Evolutionary conservation across 495 filamentous ascomycete genomes (phyloP).

Genomic region (Darksidea phi): DNA sequence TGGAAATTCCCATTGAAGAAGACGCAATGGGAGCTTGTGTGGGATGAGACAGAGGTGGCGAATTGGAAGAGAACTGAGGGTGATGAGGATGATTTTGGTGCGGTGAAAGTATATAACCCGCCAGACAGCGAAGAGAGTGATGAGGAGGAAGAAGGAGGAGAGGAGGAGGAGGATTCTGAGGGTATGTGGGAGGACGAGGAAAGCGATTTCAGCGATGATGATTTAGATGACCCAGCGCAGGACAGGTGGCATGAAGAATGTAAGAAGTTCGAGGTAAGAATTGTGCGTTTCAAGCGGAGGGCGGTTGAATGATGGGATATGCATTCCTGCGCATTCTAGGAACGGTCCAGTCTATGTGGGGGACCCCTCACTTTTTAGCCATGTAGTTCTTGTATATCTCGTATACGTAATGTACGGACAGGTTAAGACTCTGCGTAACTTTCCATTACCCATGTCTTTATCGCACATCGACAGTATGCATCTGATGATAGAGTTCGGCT

Average conservation of each 20-base stretch:
- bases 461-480: too few relatives aligned
- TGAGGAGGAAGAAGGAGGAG: too few relatives aligned
- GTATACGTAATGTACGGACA: too few relatives aligned
- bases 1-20: constrained; percentile 29
- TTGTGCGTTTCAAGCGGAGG: constrained; percentile 2
- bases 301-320: not conserved
- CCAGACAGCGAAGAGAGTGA: too few relatives aligned
- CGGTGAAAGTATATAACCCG: too few relatives aligned
- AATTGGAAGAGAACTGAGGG: not conserved
- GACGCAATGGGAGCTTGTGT: constrained; percentile 12
- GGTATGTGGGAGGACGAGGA: not conserved
- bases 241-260: not conserved
- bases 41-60: constrained; percentile 19
- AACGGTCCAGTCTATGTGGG: too few relatives aligned
- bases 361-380: too few relatives aligned
- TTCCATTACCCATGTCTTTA: too few relatives aligned
- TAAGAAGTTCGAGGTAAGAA: constrained; percentile 6
- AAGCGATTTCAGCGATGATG: not conserved
- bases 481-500: too few relatives aligned
- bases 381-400: too few relatives aligned
- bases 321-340: not conserved
- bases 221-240: not conserved
- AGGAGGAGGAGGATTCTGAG: not conserved
- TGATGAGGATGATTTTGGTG: constrained; percentile 2
- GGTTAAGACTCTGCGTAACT: too few relatives aligned